Base-by-base conservation (phyloP, 495 filamentous ascomycete genomes). In the Astrocystis sublimbata region DNA sequence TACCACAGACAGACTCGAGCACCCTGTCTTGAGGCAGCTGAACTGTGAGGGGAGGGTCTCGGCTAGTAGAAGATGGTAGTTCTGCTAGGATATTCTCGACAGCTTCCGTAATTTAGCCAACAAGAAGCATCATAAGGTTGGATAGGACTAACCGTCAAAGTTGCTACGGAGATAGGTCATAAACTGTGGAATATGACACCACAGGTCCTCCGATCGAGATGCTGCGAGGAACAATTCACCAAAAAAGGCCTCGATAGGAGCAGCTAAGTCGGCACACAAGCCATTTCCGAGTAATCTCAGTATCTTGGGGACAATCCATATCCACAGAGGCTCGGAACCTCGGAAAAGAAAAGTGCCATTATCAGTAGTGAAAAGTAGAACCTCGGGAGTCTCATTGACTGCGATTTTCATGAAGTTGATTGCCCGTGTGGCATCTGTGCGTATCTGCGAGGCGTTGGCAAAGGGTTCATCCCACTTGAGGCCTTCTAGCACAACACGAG, bases 251-350 rank as follows among this genome's bases (percentile, higher is more conserved):
- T 83, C 74, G 36, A 87, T 78, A n/a, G 78, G 79, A 6, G 72
- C 67, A 21, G 72, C 66, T 8, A 87, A 59, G 15, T 72, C 71
- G 8, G 76, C 62, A 43, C 74, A 78, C 30, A 76, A 62, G 58
- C 62, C 55, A 66, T 76, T 76, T 5, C 83, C 85, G 19, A 89
- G 72, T 58, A 90, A 71, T 49, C 71, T 73, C 43, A 90, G 67
- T 40, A 92, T 61, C 66, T 83, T 83, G 13, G 88, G 85, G 19
- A 91, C 71, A 6, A 98, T 76, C 91, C 92, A 94, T n/a, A 91
- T 70, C 77, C 88, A 90, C 23, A 96, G 77, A 12, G 89, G 91
- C 24, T 88, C 84, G 41, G 74, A 71, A 40, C 81, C 79, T 55
- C 81, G 78, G 55, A 80, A 79, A 28, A 78, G 68, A 60, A 76